Evolutionary conservation across 345 rosid species (phyloP).

Genomic region (Populus simonii): DNA sequence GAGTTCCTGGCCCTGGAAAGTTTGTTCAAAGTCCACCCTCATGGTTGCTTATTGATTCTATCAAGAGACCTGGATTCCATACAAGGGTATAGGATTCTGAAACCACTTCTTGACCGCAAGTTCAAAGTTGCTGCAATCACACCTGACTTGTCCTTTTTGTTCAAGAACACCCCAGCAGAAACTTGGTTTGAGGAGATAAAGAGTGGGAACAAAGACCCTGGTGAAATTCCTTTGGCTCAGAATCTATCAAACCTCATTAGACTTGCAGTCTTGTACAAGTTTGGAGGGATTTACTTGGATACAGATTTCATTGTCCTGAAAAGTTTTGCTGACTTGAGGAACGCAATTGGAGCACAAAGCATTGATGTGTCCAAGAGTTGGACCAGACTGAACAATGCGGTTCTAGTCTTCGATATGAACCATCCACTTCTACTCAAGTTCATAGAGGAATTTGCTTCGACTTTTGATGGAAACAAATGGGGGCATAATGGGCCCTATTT

Average conservation of each 20-base stretch:
- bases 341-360: constrained; percentile 78
- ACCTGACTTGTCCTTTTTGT: constrained; percentile 57
- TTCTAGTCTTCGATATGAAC: constrained; percentile 53
- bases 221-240: constrained; percentile 64
- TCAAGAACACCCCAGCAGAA: constrained; percentile 65
- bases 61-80: constrained; percentile 63
- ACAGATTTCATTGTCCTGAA: constrained; percentile 68
- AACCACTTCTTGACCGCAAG: constrained; percentile 49
- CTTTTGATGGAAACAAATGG: constrained; percentile 79
- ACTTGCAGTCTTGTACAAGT: constrained; percentile 62
- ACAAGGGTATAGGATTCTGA: constrained; percentile 47
- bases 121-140: constrained; percentile 49
- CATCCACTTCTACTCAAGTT: constrained; percentile 63
- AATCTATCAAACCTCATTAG: constrained; percentile 74
- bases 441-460: constrained; percentile 65
- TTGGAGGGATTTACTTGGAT: constrained; percentile 77
- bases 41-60: constrained; percentile 63
- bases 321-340: constrained; percentile 47
- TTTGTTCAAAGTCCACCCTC: constrained; percentile 58
- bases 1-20: constrained; percentile 58
- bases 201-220: constrained; percentile 66
- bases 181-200: constrained; percentile 61
- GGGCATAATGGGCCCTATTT: constrained; percentile 85
- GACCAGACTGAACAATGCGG: constrained; percentile 81
- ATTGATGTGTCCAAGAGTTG: constrained; percentile 49